Evolutionary conservation across 2,329 filamentous ascomycete species (phyloP), one percentile per base, ranked within the genome.

Genomic region (Trichoderma sp.): DNA sequence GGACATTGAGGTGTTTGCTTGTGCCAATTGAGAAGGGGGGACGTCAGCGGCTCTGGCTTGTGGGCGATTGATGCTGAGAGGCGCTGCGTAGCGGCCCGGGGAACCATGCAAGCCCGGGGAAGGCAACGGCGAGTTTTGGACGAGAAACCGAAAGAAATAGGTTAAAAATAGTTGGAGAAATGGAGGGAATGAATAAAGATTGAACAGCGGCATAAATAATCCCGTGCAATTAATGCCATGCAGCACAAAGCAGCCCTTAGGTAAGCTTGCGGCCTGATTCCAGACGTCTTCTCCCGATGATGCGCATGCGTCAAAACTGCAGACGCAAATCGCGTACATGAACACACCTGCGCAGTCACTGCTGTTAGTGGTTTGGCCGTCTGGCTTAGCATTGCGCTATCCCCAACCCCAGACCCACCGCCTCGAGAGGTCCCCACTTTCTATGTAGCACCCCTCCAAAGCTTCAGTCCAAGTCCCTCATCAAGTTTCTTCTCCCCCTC

Each of bases 381-480:
- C 29, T 35, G 18, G 60, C 6, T 11, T 63, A 64, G 60, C 63
- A 73, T 18, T 35, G 56, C 69, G 38, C 41, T n/a, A 50, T 73
- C 69, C 60, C 50, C 69, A 69, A 63, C 73, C 73, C 73, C 73
- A 75, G 73, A 75, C 73, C 73, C 73, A 63, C 73, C 53, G 29
- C 41, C 59, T 41, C 18, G 27, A 63, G 66, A 75, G 73, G 66
- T 75, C 73, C 45, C 73, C 73, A 71, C 73, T 71, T 75, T 75
- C 64, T 68, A 62, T 71, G 73, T 65, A 65, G 73, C 73, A 64
- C 73, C 73, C 73, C 73, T 75, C 73, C 73, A 75, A 56, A 75
- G 73, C 73, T 75, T 75, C 73, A 75, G 59, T 75, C 73, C 66
- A 74, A 74, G 71, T 74, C 71, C 71, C 71, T 67, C 71, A 74